These are phyloP conservation scores for Hypoxylon sp. DNA, from an alignment of 2,329 filamentous ascomycete genomes.

Conservation along the genomic window DNA sequence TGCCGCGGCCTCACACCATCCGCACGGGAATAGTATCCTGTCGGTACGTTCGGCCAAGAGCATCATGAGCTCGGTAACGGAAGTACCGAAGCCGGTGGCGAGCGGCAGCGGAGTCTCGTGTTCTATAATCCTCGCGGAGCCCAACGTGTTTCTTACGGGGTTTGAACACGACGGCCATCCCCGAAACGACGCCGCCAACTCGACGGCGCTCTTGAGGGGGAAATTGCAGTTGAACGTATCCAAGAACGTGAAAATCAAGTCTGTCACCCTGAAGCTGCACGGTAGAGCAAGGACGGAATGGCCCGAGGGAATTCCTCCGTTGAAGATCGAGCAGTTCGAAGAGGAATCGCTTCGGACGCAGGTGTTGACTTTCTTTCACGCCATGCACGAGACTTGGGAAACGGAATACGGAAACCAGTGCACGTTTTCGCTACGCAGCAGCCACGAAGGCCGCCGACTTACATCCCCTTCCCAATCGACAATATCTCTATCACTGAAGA, in stretches of 20 bases:
- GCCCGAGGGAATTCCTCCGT: conserved; percentile 94
- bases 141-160: conserved; percentile 82
- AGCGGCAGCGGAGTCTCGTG: conserved; percentile 80
- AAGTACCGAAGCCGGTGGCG: conserved; percentile 78
- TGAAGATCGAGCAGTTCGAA: conserved; percentile 85
- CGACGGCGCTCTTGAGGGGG: conserved; percentile 85
- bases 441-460: conserved; percentile 50
- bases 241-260: conserved; percentile 93
- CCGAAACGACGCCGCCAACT: conserved; percentile 66
- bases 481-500: conserved; percentile 51
- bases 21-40: conserved; percentile 63
- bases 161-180: conserved; percentile 77
- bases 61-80: conserved; percentile 64
- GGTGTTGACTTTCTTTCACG: conserved; percentile 92
- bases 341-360: conserved; percentile 89
- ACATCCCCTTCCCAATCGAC: conserved; percentile 50
- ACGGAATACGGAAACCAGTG: conserved; percentile 73
- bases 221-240: conserved; percentile 83
- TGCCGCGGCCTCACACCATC: conserved; percentile 44
- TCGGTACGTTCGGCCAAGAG: conserved; percentile 64
- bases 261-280: conserved; percentile 85
- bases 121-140: conserved; percentile 80
- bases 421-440: conserved; percentile 62
- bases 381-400: conserved; percentile 70
- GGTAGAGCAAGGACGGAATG: conserved; percentile 92